Evolutionary conservation across 768 basidiomycete genomes (phyloP).

Genomic region (Russula abietina): DNA sequence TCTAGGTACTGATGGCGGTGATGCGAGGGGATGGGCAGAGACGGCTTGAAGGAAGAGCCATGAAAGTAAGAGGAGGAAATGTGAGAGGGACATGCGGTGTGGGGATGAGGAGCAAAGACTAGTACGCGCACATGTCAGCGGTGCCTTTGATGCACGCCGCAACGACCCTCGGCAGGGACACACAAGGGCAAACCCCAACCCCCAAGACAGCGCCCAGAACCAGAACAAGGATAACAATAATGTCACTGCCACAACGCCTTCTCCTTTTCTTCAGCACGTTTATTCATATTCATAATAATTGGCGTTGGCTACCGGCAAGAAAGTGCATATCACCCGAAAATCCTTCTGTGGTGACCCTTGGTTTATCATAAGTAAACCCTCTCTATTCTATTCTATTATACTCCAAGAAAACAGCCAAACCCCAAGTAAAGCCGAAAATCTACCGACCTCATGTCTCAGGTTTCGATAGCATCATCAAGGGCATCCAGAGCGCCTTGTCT

Average conservation of each 20-base stretch:
- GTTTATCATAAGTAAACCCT: too few relatives aligned
- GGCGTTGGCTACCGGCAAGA: not conserved
- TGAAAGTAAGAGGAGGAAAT: slow-evolving; percentile 33
- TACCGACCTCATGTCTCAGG: not conserved
- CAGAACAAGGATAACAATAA: not conserved
- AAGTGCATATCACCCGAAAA: not conserved
- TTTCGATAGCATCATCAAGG: not conserved
- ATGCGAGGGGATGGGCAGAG: slow-evolving; percentile 1
- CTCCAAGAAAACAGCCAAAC: not conserved
- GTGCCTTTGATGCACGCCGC: not conserved
- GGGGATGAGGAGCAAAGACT: not conserved
- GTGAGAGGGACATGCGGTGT: slow-evolving; percentile 28
- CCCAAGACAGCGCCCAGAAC: not conserved
- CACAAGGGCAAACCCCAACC: not conserved
- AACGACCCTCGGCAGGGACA: not conserved
- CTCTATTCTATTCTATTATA: not conserved
- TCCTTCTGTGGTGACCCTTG: not conserved
- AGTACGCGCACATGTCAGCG: not conserved
- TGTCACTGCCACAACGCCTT: not conserved
- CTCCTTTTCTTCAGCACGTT: too few relatives aligned
- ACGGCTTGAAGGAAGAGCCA: slow-evolving; percentile 27
- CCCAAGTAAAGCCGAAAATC: not conserved
- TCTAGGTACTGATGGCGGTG: slow-evolving; percentile 24
- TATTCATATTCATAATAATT: not conserved
- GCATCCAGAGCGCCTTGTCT: slow-evolving; percentile 4